phyloP scores from a whole-genome alignment of 768 basidiomycete genomes.

The Rossbeevera mucosa region DNA sequence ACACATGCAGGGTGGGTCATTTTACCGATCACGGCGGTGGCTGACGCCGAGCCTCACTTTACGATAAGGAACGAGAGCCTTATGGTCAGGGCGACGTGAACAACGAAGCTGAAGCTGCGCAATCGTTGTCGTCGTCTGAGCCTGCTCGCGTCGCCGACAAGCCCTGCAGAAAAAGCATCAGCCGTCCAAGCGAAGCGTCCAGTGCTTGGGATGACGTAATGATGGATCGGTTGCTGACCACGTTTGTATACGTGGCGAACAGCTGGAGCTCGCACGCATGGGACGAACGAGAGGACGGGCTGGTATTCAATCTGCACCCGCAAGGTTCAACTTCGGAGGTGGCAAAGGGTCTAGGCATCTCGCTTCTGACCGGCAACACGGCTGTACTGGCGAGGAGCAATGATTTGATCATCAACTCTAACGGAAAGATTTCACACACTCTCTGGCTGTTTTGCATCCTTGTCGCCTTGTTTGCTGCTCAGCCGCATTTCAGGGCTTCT shows the following conservation, averaged over 20 bases:
- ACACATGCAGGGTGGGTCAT: conserved; percentile 23
- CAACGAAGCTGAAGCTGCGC: conserved; percentile 5
- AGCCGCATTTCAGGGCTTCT: conserved; percentile 9
- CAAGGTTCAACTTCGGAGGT: conserved; percentile 8
- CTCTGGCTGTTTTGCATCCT: conserved; percentile 47
- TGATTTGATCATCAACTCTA: conserved; percentile 42
- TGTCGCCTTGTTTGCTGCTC: conserved; percentile 17
- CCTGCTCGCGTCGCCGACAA: not conserved
- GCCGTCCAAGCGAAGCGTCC: conserved; percentile 3
- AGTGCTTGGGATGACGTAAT: conserved; percentile 11
- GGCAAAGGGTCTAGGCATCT: conserved; percentile 5
- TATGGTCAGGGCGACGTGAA: conserved; percentile 16
- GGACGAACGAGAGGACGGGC: conserved; percentile 23
- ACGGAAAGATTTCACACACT: conserved; percentile 47
- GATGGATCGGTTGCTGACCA: conserved; percentile 10
- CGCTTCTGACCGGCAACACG: conserved; percentile 11
- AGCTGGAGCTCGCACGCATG: conserved; percentile 24
- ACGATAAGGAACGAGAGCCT: conserved; percentile 21
- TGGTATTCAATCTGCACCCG: conserved; percentile 25
- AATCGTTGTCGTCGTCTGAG: conserved; percentile 1
- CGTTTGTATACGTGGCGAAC: conserved; percentile 20
- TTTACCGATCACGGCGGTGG: conserved; percentile 24
- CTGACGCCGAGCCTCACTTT: conserved; percentile 10
- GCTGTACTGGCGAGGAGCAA: conserved; percentile 8
- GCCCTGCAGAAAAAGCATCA: not conserved